Percentiles rank a stretch among this genome's conserved stretches.
phyloP scores from a whole-genome alignment of 2,329 filamentous ascomycete genomes.

The Leptographium galeiforme region DNA sequence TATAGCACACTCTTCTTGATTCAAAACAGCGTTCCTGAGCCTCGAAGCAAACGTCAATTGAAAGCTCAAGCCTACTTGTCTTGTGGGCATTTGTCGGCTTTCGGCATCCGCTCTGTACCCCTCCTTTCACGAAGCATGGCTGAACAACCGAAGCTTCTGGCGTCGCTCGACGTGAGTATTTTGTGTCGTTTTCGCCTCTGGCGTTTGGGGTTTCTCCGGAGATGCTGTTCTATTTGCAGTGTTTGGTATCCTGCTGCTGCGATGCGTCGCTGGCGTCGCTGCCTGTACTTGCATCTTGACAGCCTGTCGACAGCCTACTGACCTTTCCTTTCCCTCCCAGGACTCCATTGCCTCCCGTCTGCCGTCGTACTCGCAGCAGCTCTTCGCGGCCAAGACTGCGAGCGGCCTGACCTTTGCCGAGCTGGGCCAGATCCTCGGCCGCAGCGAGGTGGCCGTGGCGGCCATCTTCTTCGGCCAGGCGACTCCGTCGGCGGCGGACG shows the following conservation, averaged over 20 bases:
- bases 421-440: conserved; percentile 59
- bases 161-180: conserved; percentile 23
- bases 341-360: conserved; percentile 54
- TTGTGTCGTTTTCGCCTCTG: background rate
- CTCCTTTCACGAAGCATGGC: conserved; percentile 10
- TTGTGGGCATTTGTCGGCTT: background rate
- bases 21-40: background rate
- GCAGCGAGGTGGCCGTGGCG: conserved; percentile 72
- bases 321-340: conserved; percentile 23
- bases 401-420: conserved; percentile 67
- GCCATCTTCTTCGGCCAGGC: conserved; percentile 78
- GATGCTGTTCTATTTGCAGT: background rate
- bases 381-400: conserved; percentile 69
- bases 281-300: background rate
- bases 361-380: conserved; percentile 54
- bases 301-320: background rate
- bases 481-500: conserved; percentile 34
- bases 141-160: conserved; percentile 14
- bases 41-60: background rate
- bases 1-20: background rate
- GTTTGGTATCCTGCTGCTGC: conserved; percentile 4
- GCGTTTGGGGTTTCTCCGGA: background rate
- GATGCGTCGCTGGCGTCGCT: conserved; percentile 8
- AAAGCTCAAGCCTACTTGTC: background rate
- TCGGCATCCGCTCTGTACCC: background rate